Percentiles rank a stretch among this genome's conserved stretches.
Evolutionary conservation across 2,329 filamentous ascomycete species (phyloP).

Genomic region (Podosphaera xanthii): DNA sequence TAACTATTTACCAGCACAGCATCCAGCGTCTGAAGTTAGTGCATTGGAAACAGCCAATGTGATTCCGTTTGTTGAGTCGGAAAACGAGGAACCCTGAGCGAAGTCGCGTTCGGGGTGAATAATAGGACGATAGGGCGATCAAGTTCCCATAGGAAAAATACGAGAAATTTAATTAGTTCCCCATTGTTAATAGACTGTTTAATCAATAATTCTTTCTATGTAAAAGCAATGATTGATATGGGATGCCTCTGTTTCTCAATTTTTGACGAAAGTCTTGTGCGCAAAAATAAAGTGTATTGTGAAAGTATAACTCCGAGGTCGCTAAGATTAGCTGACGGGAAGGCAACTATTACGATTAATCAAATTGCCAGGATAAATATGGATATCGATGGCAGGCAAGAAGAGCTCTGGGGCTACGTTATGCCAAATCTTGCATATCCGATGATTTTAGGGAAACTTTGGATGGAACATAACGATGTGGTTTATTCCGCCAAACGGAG

Average conservation of each 20-base stretch:
- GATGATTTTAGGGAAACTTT: too few species aligned
- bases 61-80: neutral
- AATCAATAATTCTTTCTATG: neutral
- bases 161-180: too few species aligned
- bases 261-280: neutral
- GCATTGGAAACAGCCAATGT: neutral
- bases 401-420: neutral
- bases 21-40: neutral
- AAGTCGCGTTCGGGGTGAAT: neutral
- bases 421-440: too few species aligned
- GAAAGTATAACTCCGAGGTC: too few species aligned
- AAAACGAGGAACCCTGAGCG: neutral
- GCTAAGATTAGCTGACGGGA: too few species aligned
- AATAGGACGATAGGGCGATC: neutral
- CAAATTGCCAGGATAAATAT: neutral
- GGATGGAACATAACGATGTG: neutral
- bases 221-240: neutral
- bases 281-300: neutral
- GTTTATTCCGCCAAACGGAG: neutral
- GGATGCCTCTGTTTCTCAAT: neutral
- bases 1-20: neutral
- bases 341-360: neutral
- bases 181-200: too few species aligned
- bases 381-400: neutral
- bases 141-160: too few species aligned